Base-by-base conservation (phyloP, 2,329 filamentous ascomycete species). In the Pseudogymnoascus destructans region DNA sequence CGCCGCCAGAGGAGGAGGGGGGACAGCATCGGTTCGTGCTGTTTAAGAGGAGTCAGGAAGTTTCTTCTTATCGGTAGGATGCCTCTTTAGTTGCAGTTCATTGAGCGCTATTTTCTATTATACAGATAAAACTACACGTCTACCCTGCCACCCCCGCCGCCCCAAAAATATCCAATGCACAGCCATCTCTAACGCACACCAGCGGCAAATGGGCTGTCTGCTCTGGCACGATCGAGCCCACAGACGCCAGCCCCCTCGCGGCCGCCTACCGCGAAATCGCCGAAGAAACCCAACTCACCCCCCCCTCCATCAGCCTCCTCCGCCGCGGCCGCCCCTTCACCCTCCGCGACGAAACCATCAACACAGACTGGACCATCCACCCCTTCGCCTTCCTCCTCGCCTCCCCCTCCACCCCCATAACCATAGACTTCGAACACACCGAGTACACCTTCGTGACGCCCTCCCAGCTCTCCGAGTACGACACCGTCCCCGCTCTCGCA, bases 361-460 rank as follows among this genome's bases (percentile, higher is more conserved):
- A 75, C 17, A 77, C 80, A 21, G 73, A 79, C 65, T 86, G 83
- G 82, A 81, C 74, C 5, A 75, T 86, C 54, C 74, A 83, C 60
- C 81, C 83, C 0, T 86, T 86, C 63, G 77, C 75, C 0, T 86
- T 79, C 66, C 69, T 74, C 6, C 71, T 85, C 23, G 77, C 71
- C 55, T 63, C 71, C 6, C 61, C 67, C 5, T 57, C 63, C 0
- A 66, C 72, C 9, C 72, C 71, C 5, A 80, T 86, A 58, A 65
- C 67, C 2, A 74, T 80, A 25, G 78, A 86, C 66, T 82, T 79
- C 79, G 83, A 86, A 67, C 81, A 86, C 63, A 75, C 80, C 2
- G 72, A 82, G 79, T 77, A 79, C 62, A 72, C 79, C 56, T 80
- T 81, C 0, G 66, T 74, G 1, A 66, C 72, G 2, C 72, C 84